These are phyloP conservation scores for Binderoboletus segoi DNA, from an alignment of 1,284 basidiomycete genomes.

Conservation along the genomic window DNA sequence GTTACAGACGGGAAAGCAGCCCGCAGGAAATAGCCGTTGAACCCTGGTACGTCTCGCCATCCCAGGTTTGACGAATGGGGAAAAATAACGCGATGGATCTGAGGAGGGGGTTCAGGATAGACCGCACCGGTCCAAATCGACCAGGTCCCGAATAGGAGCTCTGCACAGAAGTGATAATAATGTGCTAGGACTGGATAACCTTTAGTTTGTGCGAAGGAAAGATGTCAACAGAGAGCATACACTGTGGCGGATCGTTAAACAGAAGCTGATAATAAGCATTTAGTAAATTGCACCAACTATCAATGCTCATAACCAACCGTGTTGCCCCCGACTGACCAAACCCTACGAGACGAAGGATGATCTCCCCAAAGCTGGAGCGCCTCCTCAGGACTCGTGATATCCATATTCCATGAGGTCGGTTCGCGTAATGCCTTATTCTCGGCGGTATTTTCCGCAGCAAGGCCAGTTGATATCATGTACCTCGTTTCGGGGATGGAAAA, in stretches of 20 bases:
- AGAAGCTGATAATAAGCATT: constrained; percentile 44
- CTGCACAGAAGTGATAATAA: constrained; percentile 83
- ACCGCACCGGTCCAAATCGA: constrained; percentile 66
- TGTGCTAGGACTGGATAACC: constrained; percentile 61
- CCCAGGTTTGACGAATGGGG: constrained; percentile 54
- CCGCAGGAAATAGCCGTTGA: constrained; percentile 74
- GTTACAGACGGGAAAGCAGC: constrained; percentile 75
- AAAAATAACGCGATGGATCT: constrained; percentile 71
- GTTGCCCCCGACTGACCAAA: constrained; percentile 70
- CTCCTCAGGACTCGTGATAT: constrained; percentile 58
- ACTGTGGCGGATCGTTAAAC: constrained; percentile 69
- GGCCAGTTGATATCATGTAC: constrained; percentile 70
- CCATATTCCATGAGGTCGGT: constrained; percentile 64
- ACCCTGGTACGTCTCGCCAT: constrained; percentile 76
- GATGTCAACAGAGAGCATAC: constrained; percentile 26
- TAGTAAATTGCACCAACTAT: neutral
- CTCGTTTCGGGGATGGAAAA: constrained; percentile 61
- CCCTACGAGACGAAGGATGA: constrained; percentile 39
- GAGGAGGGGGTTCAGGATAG: constrained; percentile 44
- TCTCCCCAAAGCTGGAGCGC: constrained; percentile 66
- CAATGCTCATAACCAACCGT: constrained; percentile 48
- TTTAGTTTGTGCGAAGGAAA: constrained; percentile 3
- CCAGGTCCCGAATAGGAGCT: constrained; percentile 74
- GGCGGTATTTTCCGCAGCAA: constrained; percentile 57
- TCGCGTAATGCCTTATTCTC: constrained; percentile 68